phyloP scores from a whole-genome alignment of 805 yeast species.

The Phaffomyces antillensis region DNA sequence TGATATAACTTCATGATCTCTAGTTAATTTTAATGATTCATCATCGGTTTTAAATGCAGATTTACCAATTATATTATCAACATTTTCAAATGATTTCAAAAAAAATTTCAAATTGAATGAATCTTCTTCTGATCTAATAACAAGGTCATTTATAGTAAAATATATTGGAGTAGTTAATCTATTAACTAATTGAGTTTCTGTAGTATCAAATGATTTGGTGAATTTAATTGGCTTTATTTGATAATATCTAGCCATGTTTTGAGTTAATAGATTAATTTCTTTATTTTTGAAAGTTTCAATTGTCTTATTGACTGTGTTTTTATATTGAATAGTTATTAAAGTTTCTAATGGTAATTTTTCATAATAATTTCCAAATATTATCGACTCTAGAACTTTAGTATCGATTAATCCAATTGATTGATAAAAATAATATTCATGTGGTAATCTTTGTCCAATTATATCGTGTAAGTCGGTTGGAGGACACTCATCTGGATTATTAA shows the following conservation, averaged over 20 bases:
- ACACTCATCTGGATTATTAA: constrained; percentile 1
- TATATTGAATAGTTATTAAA: constrained; percentile 50
- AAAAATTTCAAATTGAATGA: constrained; percentile 25
- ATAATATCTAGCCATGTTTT: constrained; percentile 73
- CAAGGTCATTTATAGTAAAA: constrained; percentile 29
- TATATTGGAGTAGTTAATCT: constrained; percentile 49
- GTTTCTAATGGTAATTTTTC: constrained; percentile 66
- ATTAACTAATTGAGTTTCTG: constrained; percentile 37
- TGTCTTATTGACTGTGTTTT: constrained; percentile 40
- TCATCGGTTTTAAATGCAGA: constrained; percentile 13
- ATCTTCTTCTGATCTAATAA: constrained; percentile 23
- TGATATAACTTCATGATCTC: constrained; percentile 47
- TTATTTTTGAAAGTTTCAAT: constrained; percentile 46
- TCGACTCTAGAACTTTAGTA: constrained; percentile 55
- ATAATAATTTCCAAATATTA: constrained; percentile 54
- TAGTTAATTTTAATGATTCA: constrained; percentile 28
- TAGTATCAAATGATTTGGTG: constrained; percentile 46
- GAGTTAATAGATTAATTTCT: constrained; percentile 61
- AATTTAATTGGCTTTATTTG: constrained; percentile 63
- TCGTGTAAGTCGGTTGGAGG: constrained; percentile 75
- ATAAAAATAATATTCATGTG: constrained; percentile 80
- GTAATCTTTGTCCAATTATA: constrained; percentile 74
- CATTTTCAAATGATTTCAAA: constrained; percentile 17
- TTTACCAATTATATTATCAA: constrained; percentile 16
- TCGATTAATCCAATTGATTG: constrained; percentile 70